Evolutionary conservation across 208 protist genomes (phyloP), one percentile per base, ranked within the genome.

Genomic region (Crithidia expoeki): DNA sequence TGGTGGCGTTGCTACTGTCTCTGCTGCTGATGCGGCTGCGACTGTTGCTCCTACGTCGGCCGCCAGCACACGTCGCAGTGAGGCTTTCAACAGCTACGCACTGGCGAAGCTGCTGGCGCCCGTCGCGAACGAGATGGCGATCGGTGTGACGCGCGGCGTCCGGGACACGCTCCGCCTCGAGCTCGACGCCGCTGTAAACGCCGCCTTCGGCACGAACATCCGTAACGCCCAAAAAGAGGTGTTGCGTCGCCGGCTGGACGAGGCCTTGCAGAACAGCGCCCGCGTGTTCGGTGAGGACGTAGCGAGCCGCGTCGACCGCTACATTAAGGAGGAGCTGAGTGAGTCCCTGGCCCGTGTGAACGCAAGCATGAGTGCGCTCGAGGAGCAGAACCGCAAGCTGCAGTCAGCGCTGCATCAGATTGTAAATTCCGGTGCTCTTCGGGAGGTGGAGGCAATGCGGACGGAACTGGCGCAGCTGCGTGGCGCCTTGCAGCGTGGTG

Each of bases 1-100:
- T n/a, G n/a, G n/a, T n/a, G 52, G 66, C 11, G 17, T 40, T 11
- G 32, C 57, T 23, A 28, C 69, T n/a, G 38, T 33, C n/a, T 30
- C 68, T 0, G 32, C 51, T 16, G 33, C 42, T 12, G 46, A 23
- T 11, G 19, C 51, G 10, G 17, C 64, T 42, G 21, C 62, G 27
- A n/a, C 58, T 3, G 40, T 58, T 1, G 11, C 66, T 14, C 12
- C 61, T 11, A 21, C 3, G 12, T 34, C 70, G 2, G 53, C 56
- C 5, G 38, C 17, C 25, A 73, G 32, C 61, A 28, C 68, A 21
- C 56, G 64, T 16, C 63, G 72, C 32, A 50, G 46, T 42, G 65
- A 83, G 27, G 75, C 73, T 27, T 96, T 94, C 74, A 86, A 89
- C 68, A 90, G 80, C 67, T 93, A 84, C 72, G 77, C 76, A 33